Conservation (phyloP, 345 rosid genomes). For the Eucalyptus curtisii region DNA sequence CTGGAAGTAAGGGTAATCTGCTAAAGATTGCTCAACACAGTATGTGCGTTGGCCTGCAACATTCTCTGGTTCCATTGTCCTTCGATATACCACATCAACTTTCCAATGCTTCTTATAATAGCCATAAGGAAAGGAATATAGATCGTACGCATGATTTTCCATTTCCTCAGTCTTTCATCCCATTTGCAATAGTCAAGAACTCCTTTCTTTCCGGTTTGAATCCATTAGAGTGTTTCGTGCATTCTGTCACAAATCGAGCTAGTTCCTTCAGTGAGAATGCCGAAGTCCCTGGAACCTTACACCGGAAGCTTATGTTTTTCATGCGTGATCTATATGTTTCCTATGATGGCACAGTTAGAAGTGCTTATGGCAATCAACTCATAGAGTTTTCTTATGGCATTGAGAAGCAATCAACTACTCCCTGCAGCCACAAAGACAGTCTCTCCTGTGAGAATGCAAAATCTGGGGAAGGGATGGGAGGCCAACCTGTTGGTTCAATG, state of each 20-base stretch:
- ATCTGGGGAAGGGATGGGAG: conserved; percentile 25
- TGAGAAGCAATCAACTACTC: conserved; percentile 1
- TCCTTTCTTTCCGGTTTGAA: conserved; percentile 72
- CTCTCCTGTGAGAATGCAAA: not conserved
- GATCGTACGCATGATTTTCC: conserved; percentile 3
- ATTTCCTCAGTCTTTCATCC: conserved; percentile 47
- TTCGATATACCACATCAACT: conserved; percentile 68
- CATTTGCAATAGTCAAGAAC: conserved; percentile 59
- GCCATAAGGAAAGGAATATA: conserved; percentile 8
- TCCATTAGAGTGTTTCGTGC: conserved; percentile 75
- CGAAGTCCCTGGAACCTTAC: conserved; percentile 88
- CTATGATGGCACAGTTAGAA: conserved; percentile 87
- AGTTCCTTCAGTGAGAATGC: conserved; percentile 91
- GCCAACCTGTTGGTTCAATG: conserved; percentile 68
- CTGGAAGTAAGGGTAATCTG: conserved; percentile 93
- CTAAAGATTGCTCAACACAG: conserved; percentile 78
- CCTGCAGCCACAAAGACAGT: not conserved
- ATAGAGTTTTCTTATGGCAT: conserved; percentile 58
- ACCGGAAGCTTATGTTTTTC: conserved; percentile 74
- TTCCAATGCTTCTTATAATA: conserved; percentile 60
- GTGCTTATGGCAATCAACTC: conserved; percentile 64
- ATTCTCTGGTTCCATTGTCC: conserved; percentile 69
- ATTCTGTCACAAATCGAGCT: conserved; percentile 74
- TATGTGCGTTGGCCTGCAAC: conserved; percentile 83
- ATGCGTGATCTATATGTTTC: conserved; percentile 67